Base-by-base conservation (phyloP, 2,329 filamentous ascomycete species). In the Aureobasidium melanogenum region DNA sequence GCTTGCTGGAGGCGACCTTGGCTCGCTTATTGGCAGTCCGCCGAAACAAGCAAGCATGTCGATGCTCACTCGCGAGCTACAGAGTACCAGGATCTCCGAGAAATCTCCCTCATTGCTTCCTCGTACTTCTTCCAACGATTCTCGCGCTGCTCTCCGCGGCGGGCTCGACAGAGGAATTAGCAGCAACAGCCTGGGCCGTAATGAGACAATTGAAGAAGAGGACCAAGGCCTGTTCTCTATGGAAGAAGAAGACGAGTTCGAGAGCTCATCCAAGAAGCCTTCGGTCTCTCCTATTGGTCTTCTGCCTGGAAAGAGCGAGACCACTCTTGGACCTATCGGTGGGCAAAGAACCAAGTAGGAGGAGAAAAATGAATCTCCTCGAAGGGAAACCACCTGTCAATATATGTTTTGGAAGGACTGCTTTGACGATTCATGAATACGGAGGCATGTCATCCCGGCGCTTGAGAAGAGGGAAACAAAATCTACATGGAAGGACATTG, bases 21-120 rank as follows among this genome's bases (percentile, higher is more conserved):
- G 79, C 47, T 74, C 80, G 39, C 43, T 80, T 62, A 69, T 84
- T 43, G 78, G 81, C 22, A 83, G 80, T 32, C 81, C 83, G 15
- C 77, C 80, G 32, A 77, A 81, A 22, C 82, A 83, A 67, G 75
- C 80, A 5, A 81, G 81, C 15, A 83, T 84, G 77, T 82, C 81
- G 57, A 83, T 83, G 77, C 81, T 86, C 60, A 84, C 82, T 50
- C 82, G 84, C 67, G 82, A 76, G 60, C 64, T 78, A 63, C 64
- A 76, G 61, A 44, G 71, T 47, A 68, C 64, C 34, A 64, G 63
- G 26, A 38, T 52, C 14, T 56, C 60, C 39, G 62, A 54, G 22
- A 43, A 59, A 26, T 57, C 54, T n/a, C 38, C 54, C 1, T 48
- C 32, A n/a, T 30, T 62, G 38, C 60, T 59, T n/a, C 52, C 60